phyloP scores from a whole-genome alignment of 257 asterid species.

The Solanum sitiens region DNA sequence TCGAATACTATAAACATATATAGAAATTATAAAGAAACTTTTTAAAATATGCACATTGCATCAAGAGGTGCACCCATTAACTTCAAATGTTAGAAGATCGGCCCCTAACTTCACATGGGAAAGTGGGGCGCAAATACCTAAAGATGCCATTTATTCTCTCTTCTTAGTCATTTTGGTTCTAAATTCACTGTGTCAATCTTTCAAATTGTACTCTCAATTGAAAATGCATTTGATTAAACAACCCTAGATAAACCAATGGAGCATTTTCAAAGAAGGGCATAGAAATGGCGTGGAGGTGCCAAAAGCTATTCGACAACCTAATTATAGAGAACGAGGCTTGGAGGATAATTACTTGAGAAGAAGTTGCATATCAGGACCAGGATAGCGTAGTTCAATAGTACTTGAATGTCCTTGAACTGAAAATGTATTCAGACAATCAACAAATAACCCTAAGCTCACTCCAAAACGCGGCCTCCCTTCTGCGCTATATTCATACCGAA shows the following conservation, averaged over 20 bases:
- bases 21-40: not conserved
- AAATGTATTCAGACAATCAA: conserved; percentile 79
- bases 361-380: conserved; percentile 97
- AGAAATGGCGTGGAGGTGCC: not conserved
- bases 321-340: not conserved
- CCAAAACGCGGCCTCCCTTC: conserved; percentile 91
- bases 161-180: not conserved
- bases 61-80: not conserved
- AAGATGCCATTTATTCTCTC: not conserved
- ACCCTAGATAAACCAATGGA: not conserved
- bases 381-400: conserved; percentile 69
- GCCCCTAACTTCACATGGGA: not conserved
- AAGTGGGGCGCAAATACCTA: not conserved
- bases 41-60: not conserved
- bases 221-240: not conserved
- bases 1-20: not conserved
- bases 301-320: not conserved
- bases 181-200: not conserved
- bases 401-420: conserved; percentile 63
- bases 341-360: conserved; percentile 48
- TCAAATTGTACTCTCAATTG: not conserved
- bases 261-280: not conserved
- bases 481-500: conserved; percentile 61
- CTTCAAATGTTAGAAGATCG: not conserved
- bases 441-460: conserved; percentile 77